These are phyloP conservation scores for Diplotaxis tenuifolia DNA, from an alignment of 345 rosid genomes.

Conservation along the genomic window DNA sequence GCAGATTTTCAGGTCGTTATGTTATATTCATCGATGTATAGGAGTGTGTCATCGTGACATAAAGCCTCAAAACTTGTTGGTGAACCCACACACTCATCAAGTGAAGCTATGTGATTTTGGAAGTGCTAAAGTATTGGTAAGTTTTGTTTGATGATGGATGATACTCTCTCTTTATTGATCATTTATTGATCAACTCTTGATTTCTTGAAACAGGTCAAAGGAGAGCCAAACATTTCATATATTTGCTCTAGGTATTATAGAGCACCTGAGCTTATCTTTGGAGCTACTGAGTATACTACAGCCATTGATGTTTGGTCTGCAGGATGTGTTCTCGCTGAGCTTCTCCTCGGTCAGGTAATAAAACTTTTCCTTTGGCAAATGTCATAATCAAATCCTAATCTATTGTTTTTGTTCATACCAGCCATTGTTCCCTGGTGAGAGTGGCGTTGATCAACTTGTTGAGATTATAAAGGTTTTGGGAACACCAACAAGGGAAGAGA, in stretches of 20 bases:
- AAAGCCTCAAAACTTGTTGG: constrained; percentile 96
- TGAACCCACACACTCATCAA: constrained; percentile 97
- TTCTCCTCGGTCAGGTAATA: constrained; percentile 85
- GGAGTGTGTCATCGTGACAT: constrained; percentile 96
- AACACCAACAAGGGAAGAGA: constrained; percentile 97
- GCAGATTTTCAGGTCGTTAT: constrained; percentile 89
- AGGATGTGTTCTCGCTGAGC: constrained; percentile 94
- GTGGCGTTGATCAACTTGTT: constrained; percentile 97
- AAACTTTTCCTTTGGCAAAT: background rate
- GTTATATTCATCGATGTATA: constrained; percentile 80
- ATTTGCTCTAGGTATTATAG: constrained; percentile 97
- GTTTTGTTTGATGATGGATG: constrained; percentile 21
- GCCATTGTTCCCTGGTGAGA: constrained; percentile 98
- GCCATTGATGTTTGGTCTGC: constrained; percentile 99
- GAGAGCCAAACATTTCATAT: constrained; percentile 93
- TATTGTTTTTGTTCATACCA: constrained; percentile 36
- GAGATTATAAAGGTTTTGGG: constrained; percentile 98
- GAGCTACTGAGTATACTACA: constrained; percentile 92
- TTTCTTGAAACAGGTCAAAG: constrained; percentile 65
- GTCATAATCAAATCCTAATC: background rate
- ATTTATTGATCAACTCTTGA: no score
- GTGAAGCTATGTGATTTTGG: constrained; percentile 94
- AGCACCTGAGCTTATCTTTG: constrained; percentile 97
- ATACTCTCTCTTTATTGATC: background rate
- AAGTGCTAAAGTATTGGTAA: constrained; percentile 95